Base-by-base conservation (phyloP, 2,329 filamentous ascomycete genomes). In the Sarocladium oryzae region DNA sequence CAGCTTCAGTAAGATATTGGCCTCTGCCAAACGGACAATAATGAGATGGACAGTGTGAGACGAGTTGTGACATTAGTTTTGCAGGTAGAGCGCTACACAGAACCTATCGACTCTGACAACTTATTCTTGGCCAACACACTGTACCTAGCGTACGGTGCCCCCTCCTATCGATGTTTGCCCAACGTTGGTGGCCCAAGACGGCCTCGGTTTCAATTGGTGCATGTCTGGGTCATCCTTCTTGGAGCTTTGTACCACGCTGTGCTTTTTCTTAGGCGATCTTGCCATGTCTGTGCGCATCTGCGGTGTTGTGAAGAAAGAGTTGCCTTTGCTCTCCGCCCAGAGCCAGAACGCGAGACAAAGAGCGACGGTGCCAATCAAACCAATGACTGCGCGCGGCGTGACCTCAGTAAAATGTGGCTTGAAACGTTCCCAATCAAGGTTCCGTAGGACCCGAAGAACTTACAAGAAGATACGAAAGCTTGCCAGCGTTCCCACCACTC, bases 401-500 rank as follows among this genome's bases (percentile, higher is more conserved):
- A 28, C 16, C 16, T 21, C 37, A 41, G 37, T 23, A 20, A 4
- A 21, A 6, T 6, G 9, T 10, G 4, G 9, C 9, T 41, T 24
- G 35, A 38, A 21, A 21, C n/a, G n/a, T n/a, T n/a, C n/a, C n/a
- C n/a, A n/a, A n/a, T n/a, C n/a, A n/a, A n/a, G n/a, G n/a, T n/a
- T n/a, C n/a, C n/a, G n/a, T n/a, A n/a, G n/a, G n/a, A n/a, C n/a
- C n/a, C n/a, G n/a, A 24, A 33, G 21, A 20, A 26, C 43, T 33
- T 48, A 48, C 43, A 48, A 4, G 43, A 48, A 6, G 43, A 48
- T 11, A 33, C 5, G 18, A 48, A 48, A 9, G 43, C 43, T 21
- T 48, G 43, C 43, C 43, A 48, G 11, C 43, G 43, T 7, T 26
- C 21, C 43, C 43, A 48, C 43, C 43, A 33, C 21, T 48, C 43